Conservation (phyloP, 2,329 filamentous ascomycete species). For the Ascochyta rabiei region DNA sequence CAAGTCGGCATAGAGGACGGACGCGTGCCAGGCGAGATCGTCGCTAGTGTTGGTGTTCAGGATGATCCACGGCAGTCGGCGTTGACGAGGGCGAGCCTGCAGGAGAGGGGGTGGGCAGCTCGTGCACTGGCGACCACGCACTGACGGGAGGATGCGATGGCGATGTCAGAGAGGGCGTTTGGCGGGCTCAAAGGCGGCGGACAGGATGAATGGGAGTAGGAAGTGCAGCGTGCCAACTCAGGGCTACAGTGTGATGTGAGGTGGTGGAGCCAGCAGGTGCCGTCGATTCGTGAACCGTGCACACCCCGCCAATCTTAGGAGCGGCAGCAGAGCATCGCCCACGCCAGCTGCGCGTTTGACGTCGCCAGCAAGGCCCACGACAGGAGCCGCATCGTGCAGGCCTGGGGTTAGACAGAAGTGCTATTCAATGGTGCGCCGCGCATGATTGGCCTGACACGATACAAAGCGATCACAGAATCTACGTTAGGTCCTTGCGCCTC, state of each 20-base stretch:
- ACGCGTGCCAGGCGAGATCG: slow-evolving; percentile 33
- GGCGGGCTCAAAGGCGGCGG: slow-evolving; percentile 11
- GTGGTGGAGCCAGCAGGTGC: slow-evolving; percentile 20
- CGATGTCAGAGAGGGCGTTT: slow-evolving; percentile 17
- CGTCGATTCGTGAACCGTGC: slow-evolving; percentile 9
- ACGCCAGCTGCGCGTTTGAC: not conserved
- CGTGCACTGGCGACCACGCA: slow-evolving; percentile 26
- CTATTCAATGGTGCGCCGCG: not conserved
- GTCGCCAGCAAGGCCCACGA: not conserved
- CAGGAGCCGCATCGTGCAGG: not conserved
- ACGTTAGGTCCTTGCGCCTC: slow-evolving; percentile 14
- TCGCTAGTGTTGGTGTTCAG: slow-evolving; percentile 37
- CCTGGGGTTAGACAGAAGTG: not conserved
- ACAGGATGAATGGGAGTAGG: slow-evolving; percentile 26
- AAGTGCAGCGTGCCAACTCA: slow-evolving; percentile 31
- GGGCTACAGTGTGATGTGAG: slow-evolving; percentile 32
- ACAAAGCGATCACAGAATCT: not conserved
- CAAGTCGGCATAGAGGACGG: slow-evolving; percentile 40
- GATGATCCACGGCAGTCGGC: slow-evolving; percentile 32
- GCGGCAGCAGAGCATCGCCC: slow-evolving; percentile 12
- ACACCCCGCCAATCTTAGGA: slow-evolving; percentile 17
- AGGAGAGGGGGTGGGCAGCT: slow-evolving; percentile 31
- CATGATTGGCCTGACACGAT: not conserved
- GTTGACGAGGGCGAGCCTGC: slow-evolving; percentile 30
- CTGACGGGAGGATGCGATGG: slow-evolving; percentile 21